phyloP scores from a whole-genome alignment of 2,329 filamentous ascomycete genomes.

The Grosmannia clavigera region DNA sequence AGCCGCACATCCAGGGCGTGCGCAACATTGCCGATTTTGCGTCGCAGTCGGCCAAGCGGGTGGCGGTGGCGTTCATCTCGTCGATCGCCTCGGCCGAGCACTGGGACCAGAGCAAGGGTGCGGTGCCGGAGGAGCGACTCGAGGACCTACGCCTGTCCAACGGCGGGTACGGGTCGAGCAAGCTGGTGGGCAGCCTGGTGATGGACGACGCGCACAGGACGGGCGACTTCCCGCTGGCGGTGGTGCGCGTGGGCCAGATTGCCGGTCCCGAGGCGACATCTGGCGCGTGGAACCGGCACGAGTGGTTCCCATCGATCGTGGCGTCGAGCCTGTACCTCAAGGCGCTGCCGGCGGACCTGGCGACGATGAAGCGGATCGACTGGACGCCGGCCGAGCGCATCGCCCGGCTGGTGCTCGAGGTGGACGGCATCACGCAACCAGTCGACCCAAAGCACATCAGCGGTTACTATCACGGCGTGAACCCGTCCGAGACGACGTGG shows the following conservation, averaged over 20 bases:
- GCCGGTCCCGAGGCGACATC: constrained; percentile 21
- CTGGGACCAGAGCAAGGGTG: constrained; percentile 4
- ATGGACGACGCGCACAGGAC: constrained; percentile 25
- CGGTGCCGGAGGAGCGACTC: constrained; percentile 26
- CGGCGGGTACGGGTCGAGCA: constrained; percentile 31
- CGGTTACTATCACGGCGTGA: constrained; percentile 35
- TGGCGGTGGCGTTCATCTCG: constrained; percentile 31
- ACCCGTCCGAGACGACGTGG: constrained; percentile 31
- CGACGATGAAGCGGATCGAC: constrained; percentile 31
- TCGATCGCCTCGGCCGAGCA: constrained; percentile 25
- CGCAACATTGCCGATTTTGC: constrained; percentile 33
- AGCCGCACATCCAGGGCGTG: constrained; percentile 35
- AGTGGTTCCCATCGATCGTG: constrained; percentile 42
- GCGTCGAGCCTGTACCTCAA: constrained; percentile 36
- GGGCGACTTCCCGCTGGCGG: constrained; percentile 25
- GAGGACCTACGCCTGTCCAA: constrained; percentile 20
- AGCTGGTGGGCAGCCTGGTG: constrained; percentile 28
- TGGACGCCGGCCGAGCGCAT: constrained; percentile 42
- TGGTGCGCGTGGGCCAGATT: constrained; percentile 36
- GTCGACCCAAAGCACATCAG: constrained; percentile 14
- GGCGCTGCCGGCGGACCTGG: constrained; percentile 32
- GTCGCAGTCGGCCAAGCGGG: constrained; percentile 19
- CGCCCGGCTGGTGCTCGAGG: constrained; percentile 33
- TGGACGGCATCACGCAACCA: constrained; percentile 22
- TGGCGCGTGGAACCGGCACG: constrained; percentile 42